Evolutionary conservation across 2,329 filamentous ascomycete species (phyloP).

Genomic region (Blastomyces silverae): DNA sequence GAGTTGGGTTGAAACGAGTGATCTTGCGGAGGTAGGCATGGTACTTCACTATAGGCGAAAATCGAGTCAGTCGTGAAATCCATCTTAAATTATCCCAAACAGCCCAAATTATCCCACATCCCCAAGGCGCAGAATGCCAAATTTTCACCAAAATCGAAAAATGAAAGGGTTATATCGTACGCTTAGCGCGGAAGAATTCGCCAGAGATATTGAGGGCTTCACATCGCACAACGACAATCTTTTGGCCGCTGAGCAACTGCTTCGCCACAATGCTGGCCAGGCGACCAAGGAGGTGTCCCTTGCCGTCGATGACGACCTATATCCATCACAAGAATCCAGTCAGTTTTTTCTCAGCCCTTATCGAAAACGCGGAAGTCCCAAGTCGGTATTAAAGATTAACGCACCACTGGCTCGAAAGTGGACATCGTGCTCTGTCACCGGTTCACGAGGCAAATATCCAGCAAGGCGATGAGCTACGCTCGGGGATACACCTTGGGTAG

Average conservation of each 20-base stretch:
- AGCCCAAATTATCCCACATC: slow-evolving; percentile 11
- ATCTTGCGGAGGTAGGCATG: slow-evolving; percentile 99
- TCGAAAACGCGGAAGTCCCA: slow-evolving; percentile 14
- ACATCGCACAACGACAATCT: slow-evolving; percentile 98
- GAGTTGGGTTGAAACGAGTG: slow-evolving; percentile 98
- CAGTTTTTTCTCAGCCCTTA: slow-evolving; percentile 16
- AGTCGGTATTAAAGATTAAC: slow-evolving; percentile 31
- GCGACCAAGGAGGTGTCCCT: slow-evolving; percentile 99
- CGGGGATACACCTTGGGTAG: slow-evolving; percentile 38
- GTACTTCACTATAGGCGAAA: slow-evolving; percentile 81
- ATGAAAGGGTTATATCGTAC: slow-evolving; percentile 60
- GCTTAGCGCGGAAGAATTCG: slow-evolving; percentile 99
- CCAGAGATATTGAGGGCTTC: slow-evolving; percentile 99
- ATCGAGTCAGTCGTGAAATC: slow-evolving; percentile 42
- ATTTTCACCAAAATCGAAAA: slow-evolving; percentile 17
- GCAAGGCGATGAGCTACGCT: slow-evolving; percentile 38
- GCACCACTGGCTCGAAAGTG: slow-evolving; percentile 60
- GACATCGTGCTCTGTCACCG: slow-evolving; percentile 53
- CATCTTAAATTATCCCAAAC: slow-evolving; percentile 9
- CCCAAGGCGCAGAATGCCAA: slow-evolving; percentile 18
- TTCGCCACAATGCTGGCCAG: slow-evolving; percentile 97
- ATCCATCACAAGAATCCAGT: slow-evolving; percentile 38
- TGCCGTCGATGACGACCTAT: slow-evolving; percentile 99
- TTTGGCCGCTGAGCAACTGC: slow-evolving; percentile 98
- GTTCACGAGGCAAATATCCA: slow-evolving; percentile 38